These are phyloP conservation scores for Epichloe elymi DNA, from an alignment of 2,329 filamentous ascomycete species.

Conservation along the genomic window DNA sequence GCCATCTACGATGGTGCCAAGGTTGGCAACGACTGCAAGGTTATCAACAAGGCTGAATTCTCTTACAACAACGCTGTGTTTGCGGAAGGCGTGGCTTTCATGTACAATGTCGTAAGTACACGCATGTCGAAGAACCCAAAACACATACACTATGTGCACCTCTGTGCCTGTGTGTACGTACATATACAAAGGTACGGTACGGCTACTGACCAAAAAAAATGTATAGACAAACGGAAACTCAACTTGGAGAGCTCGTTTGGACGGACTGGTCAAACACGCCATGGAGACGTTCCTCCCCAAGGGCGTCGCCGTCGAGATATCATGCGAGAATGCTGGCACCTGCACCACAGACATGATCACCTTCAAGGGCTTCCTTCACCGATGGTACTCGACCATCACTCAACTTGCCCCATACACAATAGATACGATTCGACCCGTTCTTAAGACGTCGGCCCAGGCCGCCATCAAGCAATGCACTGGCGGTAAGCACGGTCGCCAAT, in stretches of 20 bases:
- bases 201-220: neutral
- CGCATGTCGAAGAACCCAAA: neutral
- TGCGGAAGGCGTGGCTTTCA: constrained; percentile 44
- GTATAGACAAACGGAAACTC: constrained; percentile 31
- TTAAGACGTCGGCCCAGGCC: constrained; percentile 38
- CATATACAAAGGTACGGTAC: neutral
- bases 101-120: constrained; percentile 44
- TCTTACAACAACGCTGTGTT: constrained; percentile 48
- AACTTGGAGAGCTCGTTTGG: constrained; percentile 38
- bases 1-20: constrained; percentile 48
- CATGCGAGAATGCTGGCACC: constrained; percentile 40
- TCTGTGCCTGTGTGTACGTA: no score
- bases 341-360: constrained; percentile 52
- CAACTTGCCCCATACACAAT: constrained; percentile 41
- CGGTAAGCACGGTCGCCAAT: constrained; percentile 32
- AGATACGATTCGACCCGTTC: constrained; percentile 34
- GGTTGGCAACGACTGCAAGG: constrained; percentile 38
- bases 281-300: constrained; percentile 38
- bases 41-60: constrained; percentile 43
- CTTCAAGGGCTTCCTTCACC: constrained; percentile 48
- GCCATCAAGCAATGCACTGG: constrained; percentile 43
- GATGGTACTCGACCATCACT: constrained; percentile 40
- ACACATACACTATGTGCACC: no score
- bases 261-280: constrained; percentile 25
- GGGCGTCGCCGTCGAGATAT: constrained; percentile 44